Evolutionary conservation across 106 monocot genomes (phyloP).

Genomic region (Dendrobium nobile): DNA sequence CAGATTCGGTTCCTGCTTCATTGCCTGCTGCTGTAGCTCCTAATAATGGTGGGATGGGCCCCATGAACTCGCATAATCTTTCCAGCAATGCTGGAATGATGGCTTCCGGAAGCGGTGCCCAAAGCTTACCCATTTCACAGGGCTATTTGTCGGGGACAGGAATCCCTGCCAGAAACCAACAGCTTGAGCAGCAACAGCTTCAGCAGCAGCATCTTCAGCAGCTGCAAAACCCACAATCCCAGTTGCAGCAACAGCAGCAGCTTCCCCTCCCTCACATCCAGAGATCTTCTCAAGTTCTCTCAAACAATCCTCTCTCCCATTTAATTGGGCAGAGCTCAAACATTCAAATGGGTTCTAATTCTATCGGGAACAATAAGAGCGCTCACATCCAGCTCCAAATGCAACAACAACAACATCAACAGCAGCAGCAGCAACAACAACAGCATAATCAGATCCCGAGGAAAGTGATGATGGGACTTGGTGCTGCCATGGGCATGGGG

Average conservation of each 20-base stretch:
- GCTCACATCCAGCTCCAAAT: conserved; percentile 53
- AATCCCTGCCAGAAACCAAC: conserved; percentile 43
- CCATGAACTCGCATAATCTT: conserved; percentile 36
- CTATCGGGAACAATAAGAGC: conserved; percentile 45
- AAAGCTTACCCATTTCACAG: conserved; percentile 28
- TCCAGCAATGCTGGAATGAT: conserved; percentile 35
- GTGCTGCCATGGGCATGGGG: conserved; percentile 42
- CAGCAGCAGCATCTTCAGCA: conserved; percentile 60
- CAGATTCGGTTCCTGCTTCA: conserved; percentile 31
- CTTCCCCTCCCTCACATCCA: conserved; percentile 52
- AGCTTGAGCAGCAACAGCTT: conserved; percentile 49
- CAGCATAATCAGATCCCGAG: conserved; percentile 42
- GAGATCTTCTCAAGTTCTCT: conserved; percentile 50
- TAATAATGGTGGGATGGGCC: conserved; percentile 22
- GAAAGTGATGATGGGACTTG: conserved; percentile 70
- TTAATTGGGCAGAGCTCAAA: conserved; percentile 58
- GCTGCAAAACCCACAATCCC: conserved; percentile 32
- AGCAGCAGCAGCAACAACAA: conserved; percentile 26
- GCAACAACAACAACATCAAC: conserved; percentile 16
- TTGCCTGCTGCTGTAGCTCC: conserved; percentile 11
- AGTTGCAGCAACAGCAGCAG: conserved; percentile 42
- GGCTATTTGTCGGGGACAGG: conserved; percentile 34
- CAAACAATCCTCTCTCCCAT: conserved; percentile 59
- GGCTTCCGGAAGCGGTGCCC: conserved; percentile 40
- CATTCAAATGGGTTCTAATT: conserved; percentile 43